Conservation (phyloP, 768 basidiomycete species). For the Amanita jacksonii region DNA sequence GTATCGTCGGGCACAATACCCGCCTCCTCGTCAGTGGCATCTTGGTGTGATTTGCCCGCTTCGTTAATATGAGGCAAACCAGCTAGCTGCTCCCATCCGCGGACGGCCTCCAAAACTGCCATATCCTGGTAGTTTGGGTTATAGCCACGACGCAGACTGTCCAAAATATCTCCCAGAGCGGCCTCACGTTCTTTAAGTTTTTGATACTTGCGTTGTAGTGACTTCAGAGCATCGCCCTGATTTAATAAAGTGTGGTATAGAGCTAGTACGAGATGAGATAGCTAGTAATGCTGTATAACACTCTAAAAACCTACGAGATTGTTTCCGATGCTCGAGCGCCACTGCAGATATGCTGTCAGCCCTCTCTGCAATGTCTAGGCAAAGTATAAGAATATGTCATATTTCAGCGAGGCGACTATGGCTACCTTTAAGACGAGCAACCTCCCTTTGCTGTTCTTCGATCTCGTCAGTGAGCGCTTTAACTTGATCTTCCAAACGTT, state of each 20-base stretch:
- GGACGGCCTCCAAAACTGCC: constrained; percentile 94
- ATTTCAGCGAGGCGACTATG: constrained; percentile 1
- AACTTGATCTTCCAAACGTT: constrained; percentile 60
- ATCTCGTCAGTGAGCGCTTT: constrained; percentile 50
- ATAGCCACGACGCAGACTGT: constrained; percentile 72
- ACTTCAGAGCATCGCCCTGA: constrained; percentile 68
- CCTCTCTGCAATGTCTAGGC: constrained; percentile 63
- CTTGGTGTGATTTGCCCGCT: constrained; percentile 37
- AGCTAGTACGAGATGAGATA: constrained; percentile 33
- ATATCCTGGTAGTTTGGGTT: constrained; percentile 99
- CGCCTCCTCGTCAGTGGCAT: constrained; percentile 14
- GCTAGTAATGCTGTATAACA: background rate
- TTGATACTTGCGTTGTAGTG: constrained; percentile 63
- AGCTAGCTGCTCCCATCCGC: constrained; percentile 80
- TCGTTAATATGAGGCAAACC: constrained; percentile 67
- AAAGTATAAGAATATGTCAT: background rate
- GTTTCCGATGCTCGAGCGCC: constrained; percentile 74
- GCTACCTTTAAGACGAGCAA: constrained; percentile 60
- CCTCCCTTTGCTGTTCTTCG: constrained; percentile 54
- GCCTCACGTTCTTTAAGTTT: constrained; percentile 68
- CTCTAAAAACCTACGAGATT: constrained; percentile 56
- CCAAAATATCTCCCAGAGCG: constrained; percentile 75
- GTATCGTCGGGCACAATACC: constrained; percentile 23
- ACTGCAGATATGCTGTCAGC: constrained; percentile 73
- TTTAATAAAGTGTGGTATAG: constrained; percentile 66